phyloP scores from a whole-genome alignment of 345 rosid species.

The Crucihimalaya himalaica region DNA sequence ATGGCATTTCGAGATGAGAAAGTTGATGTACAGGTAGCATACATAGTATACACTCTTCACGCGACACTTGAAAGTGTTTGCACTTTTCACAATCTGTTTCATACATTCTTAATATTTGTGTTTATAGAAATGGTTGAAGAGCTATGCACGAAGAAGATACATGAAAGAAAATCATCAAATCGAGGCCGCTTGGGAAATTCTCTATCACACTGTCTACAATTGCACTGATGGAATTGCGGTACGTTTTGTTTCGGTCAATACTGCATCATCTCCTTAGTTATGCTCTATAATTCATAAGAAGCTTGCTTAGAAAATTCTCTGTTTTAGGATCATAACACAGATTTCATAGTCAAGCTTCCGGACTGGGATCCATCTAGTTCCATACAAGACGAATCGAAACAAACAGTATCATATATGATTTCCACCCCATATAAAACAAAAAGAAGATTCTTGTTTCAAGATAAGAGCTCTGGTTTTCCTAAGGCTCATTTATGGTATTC shows the following conservation, averaged over 20 bases:
- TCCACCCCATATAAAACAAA: slow-evolving; percentile 41
- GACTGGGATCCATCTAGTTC: slow-evolving; percentile 81
- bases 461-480: slow-evolving; percentile 51
- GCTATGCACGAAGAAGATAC: slow-evolving; percentile 75
- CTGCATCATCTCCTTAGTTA: slow-evolving; percentile 6
- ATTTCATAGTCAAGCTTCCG: slow-evolving; percentile 87
- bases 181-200: slow-evolving; percentile 82
- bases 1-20: slow-evolving; percentile 84
- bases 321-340: slow-evolving; percentile 88
- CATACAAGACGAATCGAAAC: slow-evolving; percentile 35
- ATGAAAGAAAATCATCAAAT: slow-evolving; percentile 62
- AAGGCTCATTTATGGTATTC: slow-evolving; percentile 91
- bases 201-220: slow-evolving; percentile 77
- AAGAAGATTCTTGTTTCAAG: slow-evolving; percentile 67
- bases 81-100: not conserved
- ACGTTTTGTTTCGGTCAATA: slow-evolving; percentile 41
- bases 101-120: not conserved
- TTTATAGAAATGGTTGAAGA: slow-evolving; percentile 78
- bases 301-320: slow-evolving; percentile 13
- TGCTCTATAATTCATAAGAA: not conserved
- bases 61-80: slow-evolving; percentile 1
- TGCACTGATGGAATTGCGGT: slow-evolving; percentile 83
- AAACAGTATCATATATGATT: slow-evolving; percentile 36
- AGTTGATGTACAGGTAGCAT: slow-evolving; percentile 64
- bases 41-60: not conserved